phyloP scores from a whole-genome alignment of 2,329 filamentous ascomycete genomes.

The Sporothrix pallida region DNA sequence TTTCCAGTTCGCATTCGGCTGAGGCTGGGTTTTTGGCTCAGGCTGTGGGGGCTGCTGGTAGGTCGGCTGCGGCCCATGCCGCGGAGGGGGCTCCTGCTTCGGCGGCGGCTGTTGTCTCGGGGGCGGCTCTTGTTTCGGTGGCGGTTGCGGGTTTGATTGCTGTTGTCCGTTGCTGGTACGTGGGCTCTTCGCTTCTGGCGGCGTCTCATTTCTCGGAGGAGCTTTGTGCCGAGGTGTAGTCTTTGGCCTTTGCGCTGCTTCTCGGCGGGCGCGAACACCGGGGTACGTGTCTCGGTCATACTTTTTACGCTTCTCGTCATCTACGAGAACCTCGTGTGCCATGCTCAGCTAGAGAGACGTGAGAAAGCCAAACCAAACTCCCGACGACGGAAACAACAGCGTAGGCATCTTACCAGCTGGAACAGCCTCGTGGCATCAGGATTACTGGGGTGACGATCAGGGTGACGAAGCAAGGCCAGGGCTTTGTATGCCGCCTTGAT shows the following conservation, averaged over 20 bases:
- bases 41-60: too few species aligned
- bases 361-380: background rate
- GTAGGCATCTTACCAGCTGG: background rate
- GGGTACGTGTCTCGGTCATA: background rate
- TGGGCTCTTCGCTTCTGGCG: too few species aligned
- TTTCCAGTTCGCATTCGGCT: too few species aligned
- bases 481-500: background rate
- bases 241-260: background rate
- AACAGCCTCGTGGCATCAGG: background rate
- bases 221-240: too few species aligned
- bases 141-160: too few species aligned
- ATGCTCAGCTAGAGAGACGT: background rate
- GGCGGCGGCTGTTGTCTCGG: too few species aligned
- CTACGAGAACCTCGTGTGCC: background rate
- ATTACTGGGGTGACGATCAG: background rate
- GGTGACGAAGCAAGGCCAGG: background rate
- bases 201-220: too few species aligned
- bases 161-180: too few species aligned
- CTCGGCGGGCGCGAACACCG: background rate
- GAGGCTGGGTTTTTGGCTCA: too few species aligned
- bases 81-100: too few species aligned
- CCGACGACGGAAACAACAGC: background rate
- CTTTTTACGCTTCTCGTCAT: background rate
- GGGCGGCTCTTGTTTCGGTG: too few species aligned
- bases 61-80: too few species aligned